Conservation (phyloP, 345 rosid species). For the Carallia pectinifolia region DNA sequence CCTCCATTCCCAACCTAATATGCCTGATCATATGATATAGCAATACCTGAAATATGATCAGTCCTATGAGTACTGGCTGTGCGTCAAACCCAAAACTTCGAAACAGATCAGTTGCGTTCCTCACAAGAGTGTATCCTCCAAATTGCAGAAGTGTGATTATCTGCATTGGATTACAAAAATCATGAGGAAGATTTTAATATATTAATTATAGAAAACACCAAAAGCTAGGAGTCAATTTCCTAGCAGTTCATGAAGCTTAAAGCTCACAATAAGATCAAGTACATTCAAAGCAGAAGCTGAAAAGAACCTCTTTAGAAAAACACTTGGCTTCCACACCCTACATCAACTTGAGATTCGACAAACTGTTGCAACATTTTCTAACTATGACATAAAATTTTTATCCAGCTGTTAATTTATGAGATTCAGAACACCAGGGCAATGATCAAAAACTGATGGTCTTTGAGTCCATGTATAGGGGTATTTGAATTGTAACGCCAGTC, state of each 20-base stretch:
- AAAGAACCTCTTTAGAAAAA: background rate
- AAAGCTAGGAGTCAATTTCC: background rate
- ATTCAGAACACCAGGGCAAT: no score
- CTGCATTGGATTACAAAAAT: constrained; percentile 39
- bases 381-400: no score
- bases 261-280: background rate
- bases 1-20: background rate
- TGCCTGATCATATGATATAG: background rate
- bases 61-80: constrained; percentile 90
- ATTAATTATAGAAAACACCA: background rate
- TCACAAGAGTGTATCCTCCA: constrained; percentile 97
- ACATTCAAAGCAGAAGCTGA: background rate
- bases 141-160: constrained; percentile 84
- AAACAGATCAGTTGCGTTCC: constrained; percentile 93
- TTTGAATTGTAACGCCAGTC: no score
- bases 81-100: constrained; percentile 94
- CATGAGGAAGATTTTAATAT: constrained; percentile 1
- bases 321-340: no score
- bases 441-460: no score
- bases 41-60: constrained; percentile 92
- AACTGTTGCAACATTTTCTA: background rate
- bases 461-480: no score
- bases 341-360: background rate
- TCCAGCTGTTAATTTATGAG: no score
- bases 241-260: background rate